Conservation (phyloP, 2,329 filamentous ascomycete genomes). For the Lasiodiplodia citricola region DNA sequence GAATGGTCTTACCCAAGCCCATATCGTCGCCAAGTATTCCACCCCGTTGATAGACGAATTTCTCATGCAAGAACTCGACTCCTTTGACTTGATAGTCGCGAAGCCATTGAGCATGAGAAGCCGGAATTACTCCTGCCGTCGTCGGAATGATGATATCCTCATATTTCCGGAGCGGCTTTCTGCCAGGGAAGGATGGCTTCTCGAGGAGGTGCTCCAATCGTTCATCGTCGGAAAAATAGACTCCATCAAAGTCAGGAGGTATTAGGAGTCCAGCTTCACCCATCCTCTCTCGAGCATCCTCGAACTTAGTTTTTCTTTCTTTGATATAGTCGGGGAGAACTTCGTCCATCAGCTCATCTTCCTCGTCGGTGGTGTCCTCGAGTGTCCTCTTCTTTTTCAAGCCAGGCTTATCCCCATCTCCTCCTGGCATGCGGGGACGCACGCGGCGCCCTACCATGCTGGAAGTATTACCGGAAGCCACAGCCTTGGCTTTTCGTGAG, state of each 20-base stretch:
- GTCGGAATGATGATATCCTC: constrained; percentile 75
- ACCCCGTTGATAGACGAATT: constrained; percentile 90
- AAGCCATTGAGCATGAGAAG: constrained; percentile 87
- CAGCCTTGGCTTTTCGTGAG: constrained; percentile 53
- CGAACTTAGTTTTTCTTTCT: constrained; percentile 71
- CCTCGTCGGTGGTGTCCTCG: constrained; percentile 44
- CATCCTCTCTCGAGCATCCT: constrained; percentile 63
- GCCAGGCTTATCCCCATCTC: neutral
- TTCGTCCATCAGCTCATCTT: constrained; percentile 57
- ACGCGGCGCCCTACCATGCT: constrained; percentile 48
- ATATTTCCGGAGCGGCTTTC: constrained; percentile 72
- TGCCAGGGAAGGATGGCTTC: constrained; percentile 67
- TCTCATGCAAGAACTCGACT: constrained; percentile 80
- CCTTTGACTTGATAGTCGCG: constrained; percentile 91
- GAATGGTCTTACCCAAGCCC: constrained; percentile 96
- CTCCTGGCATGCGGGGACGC: constrained; percentile 28
- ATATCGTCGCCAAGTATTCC: constrained; percentile 95
- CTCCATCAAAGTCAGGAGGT: constrained; percentile 76
- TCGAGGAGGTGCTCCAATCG: constrained; percentile 66
- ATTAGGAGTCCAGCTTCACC: constrained; percentile 73
- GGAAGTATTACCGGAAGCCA: constrained; percentile 38
- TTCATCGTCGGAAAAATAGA: constrained; percentile 78
- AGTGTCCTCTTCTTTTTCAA: constrained; percentile 30
- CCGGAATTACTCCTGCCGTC: constrained; percentile 83
- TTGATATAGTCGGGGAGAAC: constrained; percentile 75